These are phyloP conservation scores for Populus simonii DNA, from an alignment of 345 rosid genomes.

Conservation along the genomic window DNA sequence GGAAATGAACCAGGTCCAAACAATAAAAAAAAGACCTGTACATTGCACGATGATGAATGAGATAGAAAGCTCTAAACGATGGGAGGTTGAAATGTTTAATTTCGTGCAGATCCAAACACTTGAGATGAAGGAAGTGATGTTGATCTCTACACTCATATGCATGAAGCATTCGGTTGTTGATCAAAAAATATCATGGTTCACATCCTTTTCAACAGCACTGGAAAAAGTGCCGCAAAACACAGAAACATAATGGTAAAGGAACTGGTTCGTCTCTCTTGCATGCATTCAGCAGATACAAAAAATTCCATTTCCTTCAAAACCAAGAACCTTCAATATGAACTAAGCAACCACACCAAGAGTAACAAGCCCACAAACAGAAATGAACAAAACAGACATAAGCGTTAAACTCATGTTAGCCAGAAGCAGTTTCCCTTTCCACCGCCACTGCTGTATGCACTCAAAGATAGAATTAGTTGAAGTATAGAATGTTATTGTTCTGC, in stretches of 20 bases:
- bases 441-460: conserved; percentile 23
- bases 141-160: conserved; percentile 14
- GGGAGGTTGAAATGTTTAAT: neutral
- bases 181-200: conserved; percentile 12
- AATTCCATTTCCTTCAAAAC: conserved; percentile 17
- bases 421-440: conserved; percentile 30
- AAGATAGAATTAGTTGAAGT: conserved; percentile 22
- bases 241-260: neutral
- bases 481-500: conserved; percentile 24
- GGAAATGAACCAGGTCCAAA: neutral
- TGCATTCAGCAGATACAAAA: conserved; percentile 11
- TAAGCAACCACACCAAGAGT: conserved; percentile 24
- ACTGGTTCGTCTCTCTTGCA: neutral
- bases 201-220: conserved; percentile 15
- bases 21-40: neutral
- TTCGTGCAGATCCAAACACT: neutral
- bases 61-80: neutral
- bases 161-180: conserved; percentile 4
- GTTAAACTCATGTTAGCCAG: conserved; percentile 24
- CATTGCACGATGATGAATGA: neutral
- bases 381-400: conserved; percentile 26
- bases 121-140: neutral
- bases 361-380: conserved; percentile 18
- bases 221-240: neutral
- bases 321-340: conserved; percentile 16